Percentiles rank a stretch among this genome's conserved stretches.
These are phyloP conservation scores for Phytophthora syringae DNA, from an alignment of 352 stramenopile species.

Conservation along the genomic window DNA sequence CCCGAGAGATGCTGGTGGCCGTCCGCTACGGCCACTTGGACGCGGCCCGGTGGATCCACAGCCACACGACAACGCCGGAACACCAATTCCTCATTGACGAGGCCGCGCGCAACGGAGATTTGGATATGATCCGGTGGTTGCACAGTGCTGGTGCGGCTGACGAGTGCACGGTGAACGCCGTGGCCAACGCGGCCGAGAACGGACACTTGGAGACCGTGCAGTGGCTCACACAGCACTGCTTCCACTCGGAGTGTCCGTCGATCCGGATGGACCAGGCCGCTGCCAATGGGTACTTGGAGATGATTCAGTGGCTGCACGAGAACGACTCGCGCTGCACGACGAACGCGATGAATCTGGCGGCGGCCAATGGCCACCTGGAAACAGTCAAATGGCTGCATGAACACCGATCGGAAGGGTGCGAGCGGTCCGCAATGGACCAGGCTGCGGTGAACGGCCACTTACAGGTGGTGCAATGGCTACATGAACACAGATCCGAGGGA, in stretches of 20 bases:
- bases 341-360: conserved; percentile 38
- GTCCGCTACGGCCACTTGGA: conserved; percentile 40
- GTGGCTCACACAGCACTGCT: conserved; percentile 44
- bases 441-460: conserved; percentile 34
- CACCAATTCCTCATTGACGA: conserved; percentile 39
- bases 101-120: conserved; percentile 43
- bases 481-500: conserved; percentile 20
- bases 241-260: conserved; percentile 30
- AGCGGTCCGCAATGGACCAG: conserved; percentile 30
- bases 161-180: conserved; percentile 42
- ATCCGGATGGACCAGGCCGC: conserved; percentile 48
- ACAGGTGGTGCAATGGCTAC: conserved; percentile 34
- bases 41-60: conserved; percentile 46
- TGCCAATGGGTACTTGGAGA: conserved; percentile 44
- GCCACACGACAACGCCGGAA: conserved; percentile 33
- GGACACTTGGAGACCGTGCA: conserved; percentile 47
- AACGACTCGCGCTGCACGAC: conserved; percentile 34
- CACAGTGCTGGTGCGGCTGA: conserved; percentile 29
- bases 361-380: conserved; percentile 25
- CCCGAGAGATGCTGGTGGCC: conserved; percentile 37
- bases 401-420: conserved; percentile 32
- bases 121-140: conserved; percentile 51
- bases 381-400: conserved; percentile 30
- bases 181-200: conserved; percentile 44
- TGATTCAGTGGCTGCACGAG: conserved; percentile 25